A percentile compares a stretch with the other conserved stretches of the same genome.
Conservation (phyloP, 1,284 basidiomycete species). For the Athelia psychrophila region DNA sequence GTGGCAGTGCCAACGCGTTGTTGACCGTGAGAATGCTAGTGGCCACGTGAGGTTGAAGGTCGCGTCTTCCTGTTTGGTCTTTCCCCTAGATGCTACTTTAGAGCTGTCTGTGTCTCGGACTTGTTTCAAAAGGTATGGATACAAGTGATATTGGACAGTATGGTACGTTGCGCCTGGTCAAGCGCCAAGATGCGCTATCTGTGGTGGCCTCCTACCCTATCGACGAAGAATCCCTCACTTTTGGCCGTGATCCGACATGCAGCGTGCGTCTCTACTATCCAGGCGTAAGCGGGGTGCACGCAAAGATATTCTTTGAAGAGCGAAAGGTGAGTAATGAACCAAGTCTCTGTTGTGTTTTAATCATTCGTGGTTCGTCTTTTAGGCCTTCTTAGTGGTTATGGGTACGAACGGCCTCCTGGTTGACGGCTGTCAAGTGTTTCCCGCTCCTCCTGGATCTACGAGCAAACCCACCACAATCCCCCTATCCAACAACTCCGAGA, state of each 20-base stretch:
- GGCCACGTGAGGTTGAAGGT: too few species aligned
- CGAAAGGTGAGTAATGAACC: conserved; percentile 42
- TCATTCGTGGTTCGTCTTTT: not conserved
- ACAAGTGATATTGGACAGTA: conserved; percentile 42
- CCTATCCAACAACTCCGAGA: conserved; percentile 58
- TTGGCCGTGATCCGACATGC: conserved; percentile 61
- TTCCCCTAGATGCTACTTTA: too few species aligned
- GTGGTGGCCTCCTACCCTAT: conserved; percentile 66
- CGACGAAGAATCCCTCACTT: conserved; percentile 62
- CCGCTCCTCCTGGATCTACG: conserved; percentile 17
- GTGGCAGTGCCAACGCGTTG: too few species aligned
- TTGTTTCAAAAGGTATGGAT: not conserved
- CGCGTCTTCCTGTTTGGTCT: too few species aligned
- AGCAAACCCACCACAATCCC: conserved; percentile 50
- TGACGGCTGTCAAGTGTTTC: conserved; percentile 60
- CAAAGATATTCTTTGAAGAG: conserved; percentile 58
- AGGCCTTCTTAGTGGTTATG: conserved; percentile 66
- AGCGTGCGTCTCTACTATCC: conserved; percentile 67
- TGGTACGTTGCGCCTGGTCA: conserved; percentile 61
- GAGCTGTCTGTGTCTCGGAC: too few species aligned
- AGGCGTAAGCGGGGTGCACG: conserved; percentile 58
- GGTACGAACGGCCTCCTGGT: conserved; percentile 55
- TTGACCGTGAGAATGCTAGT: too few species aligned
- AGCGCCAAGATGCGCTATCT: conserved; percentile 39
- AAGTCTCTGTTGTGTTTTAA: not conserved